These are phyloP conservation scores for Asclepias syriaca DNA, from an alignment of 257 asterid species.

Conservation along the genomic window DNA sequence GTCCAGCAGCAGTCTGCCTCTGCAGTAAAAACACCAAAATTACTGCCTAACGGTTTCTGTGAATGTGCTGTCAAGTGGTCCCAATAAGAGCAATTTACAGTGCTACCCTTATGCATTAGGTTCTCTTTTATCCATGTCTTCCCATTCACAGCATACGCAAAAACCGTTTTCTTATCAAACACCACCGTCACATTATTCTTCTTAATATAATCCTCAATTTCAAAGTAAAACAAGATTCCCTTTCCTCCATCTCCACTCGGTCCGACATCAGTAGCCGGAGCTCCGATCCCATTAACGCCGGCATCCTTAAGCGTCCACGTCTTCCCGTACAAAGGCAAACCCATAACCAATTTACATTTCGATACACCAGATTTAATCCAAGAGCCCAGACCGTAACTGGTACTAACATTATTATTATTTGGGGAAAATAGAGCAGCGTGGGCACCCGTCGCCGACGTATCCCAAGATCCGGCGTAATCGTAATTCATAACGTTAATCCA, in stretches of 20 bases:
- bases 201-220: slow-evolving; percentile 46
- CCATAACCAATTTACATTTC: slow-evolving; percentile 56
- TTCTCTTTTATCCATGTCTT: slow-evolving; percentile 61
- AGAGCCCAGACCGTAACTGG: slow-evolving; percentile 58
- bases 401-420: slow-evolving; percentile 50
- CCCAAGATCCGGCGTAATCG: slow-evolving; percentile 73
- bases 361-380: slow-evolving; percentile 66
- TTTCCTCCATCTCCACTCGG: slow-evolving; percentile 38
- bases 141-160: slow-evolving; percentile 62
- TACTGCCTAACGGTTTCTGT: too few relatives aligned
- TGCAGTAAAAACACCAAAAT: too few relatives aligned
- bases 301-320: slow-evolving; percentile 69
- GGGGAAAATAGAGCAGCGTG: slow-evolving; percentile 66
- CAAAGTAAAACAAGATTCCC: slow-evolving; percentile 46
- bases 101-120: too few relatives aligned
- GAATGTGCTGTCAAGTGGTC: too few relatives aligned
- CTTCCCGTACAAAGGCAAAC: slow-evolving; percentile 72
- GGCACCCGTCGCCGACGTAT: slow-evolving; percentile 52
- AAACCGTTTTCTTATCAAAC: slow-evolving; percentile 31
- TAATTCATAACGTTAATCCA: slow-evolving; percentile 75
- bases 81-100: too few relatives aligned
- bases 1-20: too few relatives aligned
- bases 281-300: slow-evolving; percentile 41
- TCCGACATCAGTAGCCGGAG: slow-evolving; percentile 62
- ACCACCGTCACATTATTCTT: slow-evolving; percentile 44